Evolutionary conservation across 2,329 filamentous ascomycete genomes (phyloP).

Genomic region (Herpotrichia juniperi): DNA sequence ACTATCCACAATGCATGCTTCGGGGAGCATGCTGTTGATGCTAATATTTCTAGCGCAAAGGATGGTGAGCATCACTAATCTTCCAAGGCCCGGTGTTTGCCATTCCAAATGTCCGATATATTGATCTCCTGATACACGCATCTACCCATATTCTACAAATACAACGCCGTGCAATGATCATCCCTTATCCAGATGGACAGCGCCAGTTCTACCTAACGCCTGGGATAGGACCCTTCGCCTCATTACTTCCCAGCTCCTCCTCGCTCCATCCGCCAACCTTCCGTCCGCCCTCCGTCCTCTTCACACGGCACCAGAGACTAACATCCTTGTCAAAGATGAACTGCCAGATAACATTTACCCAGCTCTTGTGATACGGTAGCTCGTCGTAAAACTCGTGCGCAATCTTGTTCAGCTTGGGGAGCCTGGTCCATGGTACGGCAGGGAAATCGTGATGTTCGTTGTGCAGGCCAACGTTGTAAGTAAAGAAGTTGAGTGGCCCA

Average conservation of each 20-base stretch:
- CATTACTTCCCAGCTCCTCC: slow-evolving; percentile 56
- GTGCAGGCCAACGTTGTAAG: slow-evolving; percentile 96
- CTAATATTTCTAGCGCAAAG: too few relatives aligned
- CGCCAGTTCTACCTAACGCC: slow-evolving; percentile 40
- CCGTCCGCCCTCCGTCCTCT: slow-evolving; percentile 79
- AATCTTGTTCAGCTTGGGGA: slow-evolving; percentile 77
- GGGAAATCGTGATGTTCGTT: slow-evolving; percentile 99
- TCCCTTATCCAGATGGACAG: neutral
- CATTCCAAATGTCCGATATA: too few relatives aligned
- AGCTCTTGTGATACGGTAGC: slow-evolving; percentile 85
- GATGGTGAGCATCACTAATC: too few relatives aligned
- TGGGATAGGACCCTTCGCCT: slow-evolving; percentile 53
- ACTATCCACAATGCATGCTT: too few relatives aligned
- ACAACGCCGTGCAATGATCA: too few relatives aligned
- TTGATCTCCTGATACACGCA: too few relatives aligned
- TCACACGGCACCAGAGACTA: slow-evolving; percentile 89
- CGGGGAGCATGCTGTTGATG: too few relatives aligned
- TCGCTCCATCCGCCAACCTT: slow-evolving; percentile 60
- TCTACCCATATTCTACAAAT: neutral
- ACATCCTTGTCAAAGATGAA: slow-evolving; percentile 92
- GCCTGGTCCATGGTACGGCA: slow-evolving; percentile 89
- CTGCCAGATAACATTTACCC: slow-evolving; percentile 92
- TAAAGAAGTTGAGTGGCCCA: slow-evolving; percentile 86
- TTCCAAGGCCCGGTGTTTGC: too few relatives aligned
- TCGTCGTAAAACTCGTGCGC: slow-evolving; percentile 92